These are phyloP conservation scores for Sclerotinia sclerotiorum DNA, from an alignment of 2,329 filamentous ascomycete species.

Conservation along the genomic window DNA sequence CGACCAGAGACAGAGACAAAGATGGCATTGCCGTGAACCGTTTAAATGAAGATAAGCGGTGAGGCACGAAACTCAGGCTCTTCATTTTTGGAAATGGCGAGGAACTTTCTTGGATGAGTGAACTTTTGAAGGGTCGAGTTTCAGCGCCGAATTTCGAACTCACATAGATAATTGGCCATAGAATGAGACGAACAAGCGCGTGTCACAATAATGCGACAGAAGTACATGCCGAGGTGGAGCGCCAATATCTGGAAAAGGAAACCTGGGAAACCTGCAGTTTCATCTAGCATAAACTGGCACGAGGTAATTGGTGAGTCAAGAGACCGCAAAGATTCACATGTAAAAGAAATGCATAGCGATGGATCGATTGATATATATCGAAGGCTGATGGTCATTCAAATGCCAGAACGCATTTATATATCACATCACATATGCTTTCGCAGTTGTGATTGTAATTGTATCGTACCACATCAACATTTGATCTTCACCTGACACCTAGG, in stretches of 20 bases:
- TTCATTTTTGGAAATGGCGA: neutral
- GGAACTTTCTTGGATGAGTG: neutral
- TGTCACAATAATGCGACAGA: conserved; percentile 12
- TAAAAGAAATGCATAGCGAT: neutral
- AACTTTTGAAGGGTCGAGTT: neutral
- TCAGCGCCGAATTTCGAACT: conserved; percentile 16
- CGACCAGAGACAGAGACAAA: neutral
- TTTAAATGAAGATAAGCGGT: conserved; percentile 14
- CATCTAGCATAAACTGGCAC: conserved; percentile 26
- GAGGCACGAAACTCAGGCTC: neutral
- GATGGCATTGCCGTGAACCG: neutral
- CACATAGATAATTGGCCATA: conserved; percentile 14
- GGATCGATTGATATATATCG: neutral
- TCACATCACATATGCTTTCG: neutral
- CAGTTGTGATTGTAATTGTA: neutral
- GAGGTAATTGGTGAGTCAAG: conserved; percentile 24
- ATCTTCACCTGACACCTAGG: neutral
- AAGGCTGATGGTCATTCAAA: neutral
- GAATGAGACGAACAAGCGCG: conserved; percentile 14
- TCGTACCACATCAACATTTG: neutral
- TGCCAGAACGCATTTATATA: neutral
- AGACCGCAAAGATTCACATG: conserved; percentile 11
- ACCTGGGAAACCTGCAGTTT: conserved; percentile 20
- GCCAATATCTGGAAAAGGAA: conserved; percentile 7
- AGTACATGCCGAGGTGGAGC: conserved; percentile 11